Conservation (phyloP, 2,329 filamentous ascomycete genomes). For the Phaeosphaeriaceae sp. region DNA sequence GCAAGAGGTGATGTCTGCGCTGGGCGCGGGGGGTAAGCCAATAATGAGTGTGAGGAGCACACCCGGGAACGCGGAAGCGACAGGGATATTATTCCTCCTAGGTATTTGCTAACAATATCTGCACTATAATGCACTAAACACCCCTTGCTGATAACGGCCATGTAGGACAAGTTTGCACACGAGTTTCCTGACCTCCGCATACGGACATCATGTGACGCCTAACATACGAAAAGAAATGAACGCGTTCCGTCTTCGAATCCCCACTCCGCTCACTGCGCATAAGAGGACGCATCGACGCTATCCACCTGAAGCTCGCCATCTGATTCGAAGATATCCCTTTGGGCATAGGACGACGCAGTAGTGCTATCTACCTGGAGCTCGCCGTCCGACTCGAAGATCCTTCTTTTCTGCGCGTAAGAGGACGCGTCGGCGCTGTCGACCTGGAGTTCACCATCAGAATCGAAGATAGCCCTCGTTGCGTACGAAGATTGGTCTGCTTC, state of each 20-base stretch:
- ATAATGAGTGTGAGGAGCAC: no score
- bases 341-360: background rate
- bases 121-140: no score
- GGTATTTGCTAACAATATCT: no score
- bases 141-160: no score
- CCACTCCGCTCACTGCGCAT: constrained; percentile 1
- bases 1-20: no score
- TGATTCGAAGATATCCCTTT: background rate
- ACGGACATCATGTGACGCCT: no score
- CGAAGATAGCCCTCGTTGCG: constrained; percentile 1
- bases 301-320: constrained; percentile 2
- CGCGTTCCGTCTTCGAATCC: background rate
- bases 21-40: no score
- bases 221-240: no score
- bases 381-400: background rate
- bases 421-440: constrained; percentile 3
- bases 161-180: no score
- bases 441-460: constrained; percentile 3
- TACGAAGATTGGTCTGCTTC: constrained; percentile 1
- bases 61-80: no score
- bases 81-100: no score
- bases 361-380: constrained; percentile 1
- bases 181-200: no score
- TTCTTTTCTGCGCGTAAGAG: constrained; percentile 2
- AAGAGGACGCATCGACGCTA: constrained; percentile 1